These are phyloP conservation scores for Metschnikowia colocasiae DNA, from an alignment of 805 yeast genomes.

Conservation along the genomic window DNA sequence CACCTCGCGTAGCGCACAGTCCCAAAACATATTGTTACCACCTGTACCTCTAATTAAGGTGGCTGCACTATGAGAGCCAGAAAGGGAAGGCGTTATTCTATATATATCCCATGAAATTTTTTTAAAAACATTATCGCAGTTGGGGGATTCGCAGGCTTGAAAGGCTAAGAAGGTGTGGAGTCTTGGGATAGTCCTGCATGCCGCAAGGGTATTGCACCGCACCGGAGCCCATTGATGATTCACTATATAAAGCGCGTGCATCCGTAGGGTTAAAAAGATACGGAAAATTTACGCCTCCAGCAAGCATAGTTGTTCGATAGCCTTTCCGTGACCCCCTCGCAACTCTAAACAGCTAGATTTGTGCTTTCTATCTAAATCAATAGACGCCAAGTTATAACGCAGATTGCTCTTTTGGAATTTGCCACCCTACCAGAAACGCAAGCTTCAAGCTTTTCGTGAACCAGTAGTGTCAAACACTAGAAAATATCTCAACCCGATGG, in stretches of 20 bases:
- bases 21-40: not conserved
- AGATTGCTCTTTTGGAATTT: not conserved
- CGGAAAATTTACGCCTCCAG: not conserved
- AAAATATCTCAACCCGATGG: constrained; percentile 16
- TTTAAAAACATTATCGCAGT: not conserved
- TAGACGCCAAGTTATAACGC: not conserved
- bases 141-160: not conserved
- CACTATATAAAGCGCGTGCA: not conserved
- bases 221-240: not conserved
- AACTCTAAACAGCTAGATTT: not conserved
- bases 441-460: not conserved
- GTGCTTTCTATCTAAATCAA: not conserved
- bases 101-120: not conserved
- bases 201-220: not conserved
- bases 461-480: not conserved
- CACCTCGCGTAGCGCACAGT: not conserved
- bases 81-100: not conserved
- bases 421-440: not conserved
- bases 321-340: not conserved
- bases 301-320: not conserved
- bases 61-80: not conserved
- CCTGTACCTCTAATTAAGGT: not conserved
- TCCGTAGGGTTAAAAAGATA: not conserved
- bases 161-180: not conserved
- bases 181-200: not conserved